Conservation (phyloP, 2,329 filamentous ascomycete genomes). For the Ceratocystis huliohia region DNA sequence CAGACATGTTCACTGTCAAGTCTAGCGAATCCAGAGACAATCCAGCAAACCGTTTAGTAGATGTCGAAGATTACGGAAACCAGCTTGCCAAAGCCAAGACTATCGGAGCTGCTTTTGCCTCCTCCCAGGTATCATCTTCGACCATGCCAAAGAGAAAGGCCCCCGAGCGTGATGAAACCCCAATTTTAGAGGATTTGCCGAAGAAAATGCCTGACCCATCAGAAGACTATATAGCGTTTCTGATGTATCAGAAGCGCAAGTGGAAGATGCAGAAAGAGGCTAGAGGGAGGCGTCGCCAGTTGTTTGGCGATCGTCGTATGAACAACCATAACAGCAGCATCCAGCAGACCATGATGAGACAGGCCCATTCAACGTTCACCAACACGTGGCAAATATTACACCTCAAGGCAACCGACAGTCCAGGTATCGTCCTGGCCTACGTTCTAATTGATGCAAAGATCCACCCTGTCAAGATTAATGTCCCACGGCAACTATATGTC, state of each 20-base stretch:
- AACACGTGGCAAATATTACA: slow-evolving; percentile 94
- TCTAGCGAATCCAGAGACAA: slow-evolving; percentile 57
- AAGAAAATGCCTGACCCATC: slow-evolving; percentile 65
- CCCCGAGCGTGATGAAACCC: slow-evolving; percentile 38
- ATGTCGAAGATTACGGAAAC: slow-evolving; percentile 68
- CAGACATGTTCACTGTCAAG: slow-evolving; percentile 68
- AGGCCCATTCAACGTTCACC: slow-evolving; percentile 79
- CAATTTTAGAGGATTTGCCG: slow-evolving; percentile 56
- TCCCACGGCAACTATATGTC: slow-evolving; percentile 78
- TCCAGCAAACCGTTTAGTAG: slow-evolving; percentile 46
- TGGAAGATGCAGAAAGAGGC: slow-evolving; percentile 97
- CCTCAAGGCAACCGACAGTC: slow-evolving; percentile 65
- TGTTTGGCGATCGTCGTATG: slow-evolving; percentile 74
- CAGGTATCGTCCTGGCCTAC: slow-evolving; percentile 76
- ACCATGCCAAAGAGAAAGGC: slow-evolving; percentile 58
- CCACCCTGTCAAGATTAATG: slow-evolving; percentile 74
- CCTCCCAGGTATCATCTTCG: slow-evolving; percentile 37
- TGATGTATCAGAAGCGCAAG: slow-evolving; percentile 94
- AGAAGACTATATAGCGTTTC: slow-evolving; percentile 75
- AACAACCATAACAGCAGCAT: slow-evolving; percentile 40
- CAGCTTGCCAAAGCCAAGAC: slow-evolving; percentile 53
- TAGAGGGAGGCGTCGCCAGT: slow-evolving; percentile 67
- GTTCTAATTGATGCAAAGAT: slow-evolving; percentile 90
- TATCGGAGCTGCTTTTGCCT: slow-evolving; percentile 40
- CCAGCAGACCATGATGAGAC: slow-evolving; percentile 69